Conservation (phyloP, 306 rosid species). For the Trichosanthes truncata region DNA sequence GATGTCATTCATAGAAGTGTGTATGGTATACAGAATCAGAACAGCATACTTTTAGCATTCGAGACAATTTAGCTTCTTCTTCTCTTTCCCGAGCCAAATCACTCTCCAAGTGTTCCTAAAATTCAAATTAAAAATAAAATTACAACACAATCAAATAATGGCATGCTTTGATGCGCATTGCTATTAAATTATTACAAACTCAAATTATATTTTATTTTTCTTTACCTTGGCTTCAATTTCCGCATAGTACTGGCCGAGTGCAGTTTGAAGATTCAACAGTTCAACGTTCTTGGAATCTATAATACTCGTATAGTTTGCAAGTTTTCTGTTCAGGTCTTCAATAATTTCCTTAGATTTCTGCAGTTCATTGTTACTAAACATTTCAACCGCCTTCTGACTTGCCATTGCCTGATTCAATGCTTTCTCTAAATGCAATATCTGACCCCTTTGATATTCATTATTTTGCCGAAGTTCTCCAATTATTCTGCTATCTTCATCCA, state of each 20-base stretch:
- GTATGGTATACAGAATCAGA: neutral
- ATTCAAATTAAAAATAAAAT: neutral
- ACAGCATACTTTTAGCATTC: slow-evolving; percentile 45
- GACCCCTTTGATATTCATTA: slow-evolving; percentile 49
- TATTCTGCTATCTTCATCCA: slow-evolving; percentile 90
- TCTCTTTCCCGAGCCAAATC: slow-evolving; percentile 71
- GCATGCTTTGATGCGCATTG: neutral
- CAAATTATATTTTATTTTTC: slow-evolving; percentile 9
- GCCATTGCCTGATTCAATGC: slow-evolving; percentile 60
- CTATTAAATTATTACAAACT: neutral
- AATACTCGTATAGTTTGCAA: slow-evolving; percentile 46
- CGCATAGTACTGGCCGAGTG: slow-evolving; percentile 97
- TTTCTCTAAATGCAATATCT: slow-evolving; percentile 62
- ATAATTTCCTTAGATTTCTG: slow-evolving; percentile 51
- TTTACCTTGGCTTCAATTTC: slow-evolving; percentile 97
- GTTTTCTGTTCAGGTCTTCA: slow-evolving; percentile 70
- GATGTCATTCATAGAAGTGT: neutral
- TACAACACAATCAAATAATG: neutral
- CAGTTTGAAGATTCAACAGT: slow-evolving; percentile 87
- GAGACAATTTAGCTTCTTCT: slow-evolving; percentile 55
- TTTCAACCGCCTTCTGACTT: slow-evolving; percentile 59
- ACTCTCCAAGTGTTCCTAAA: slow-evolving; percentile 79
- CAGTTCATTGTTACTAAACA: slow-evolving; percentile 41
- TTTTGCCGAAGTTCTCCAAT: slow-evolving; percentile 68
- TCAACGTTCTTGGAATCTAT: slow-evolving; percentile 79